Percentiles rank a stretch among this genome's conserved stretches.
Conservation (phyloP, 2,329 filamentous ascomycete species). For the Epichloe aotearoae region DNA sequence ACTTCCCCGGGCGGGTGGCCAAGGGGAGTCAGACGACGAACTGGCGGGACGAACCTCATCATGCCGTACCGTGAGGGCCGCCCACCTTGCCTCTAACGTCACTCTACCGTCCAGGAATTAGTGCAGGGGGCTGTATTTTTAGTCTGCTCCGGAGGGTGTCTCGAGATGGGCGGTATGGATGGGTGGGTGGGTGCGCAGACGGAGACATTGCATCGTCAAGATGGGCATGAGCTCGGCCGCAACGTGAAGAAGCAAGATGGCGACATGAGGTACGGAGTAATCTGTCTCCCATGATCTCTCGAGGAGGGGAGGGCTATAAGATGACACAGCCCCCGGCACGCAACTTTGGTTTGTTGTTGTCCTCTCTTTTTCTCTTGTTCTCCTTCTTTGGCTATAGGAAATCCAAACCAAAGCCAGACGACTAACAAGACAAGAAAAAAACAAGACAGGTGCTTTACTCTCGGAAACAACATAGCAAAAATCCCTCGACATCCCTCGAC, state of each 20-base stretch:
- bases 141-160: background rate
- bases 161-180: constrained; percentile 1
- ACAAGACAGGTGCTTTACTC: no score
- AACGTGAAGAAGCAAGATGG: background rate
- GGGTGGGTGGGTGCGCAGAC: background rate
- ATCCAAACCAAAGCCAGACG: background rate
- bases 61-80: constrained; percentile 3
- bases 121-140: constrained; percentile 1
- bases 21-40: constrained; percentile 6
- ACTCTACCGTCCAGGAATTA: background rate
- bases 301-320: constrained; percentile 1
- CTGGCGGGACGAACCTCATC: constrained; percentile 8
- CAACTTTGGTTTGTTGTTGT: background rate
- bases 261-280: background rate
- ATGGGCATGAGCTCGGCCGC: background rate
- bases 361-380: background rate
- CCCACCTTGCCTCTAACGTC: background rate
- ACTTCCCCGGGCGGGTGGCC: background rate
- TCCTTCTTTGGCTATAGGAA: background rate
- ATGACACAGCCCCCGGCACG: background rate
- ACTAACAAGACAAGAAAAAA: background rate
- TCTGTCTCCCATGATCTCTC: background rate
- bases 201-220: background rate
- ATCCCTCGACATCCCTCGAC: no score
- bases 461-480: no score